These are phyloP conservation scores for Pyricularia pennisetigena DNA, from an alignment of 2,329 filamentous ascomycete genomes.

Conservation along the genomic window DNA sequence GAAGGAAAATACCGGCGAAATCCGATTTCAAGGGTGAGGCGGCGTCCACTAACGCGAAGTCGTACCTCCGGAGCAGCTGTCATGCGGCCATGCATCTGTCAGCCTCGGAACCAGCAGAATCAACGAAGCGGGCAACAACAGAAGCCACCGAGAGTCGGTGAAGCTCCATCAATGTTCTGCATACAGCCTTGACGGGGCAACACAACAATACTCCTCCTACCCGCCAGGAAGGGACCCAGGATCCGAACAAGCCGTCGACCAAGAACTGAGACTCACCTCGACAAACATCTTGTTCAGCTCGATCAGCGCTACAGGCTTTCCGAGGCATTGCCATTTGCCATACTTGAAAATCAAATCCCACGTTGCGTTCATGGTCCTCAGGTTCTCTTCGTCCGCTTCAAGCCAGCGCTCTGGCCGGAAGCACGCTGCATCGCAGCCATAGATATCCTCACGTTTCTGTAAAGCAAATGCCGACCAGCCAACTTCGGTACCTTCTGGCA, in stretches of 20 bases:
- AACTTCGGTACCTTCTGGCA: constrained; percentile 36
- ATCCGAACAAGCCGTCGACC: neutral
- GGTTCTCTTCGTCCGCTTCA: constrained; percentile 15
- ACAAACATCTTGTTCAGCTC: constrained; percentile 27
- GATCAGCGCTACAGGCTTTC: constrained; percentile 30
- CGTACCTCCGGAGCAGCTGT: constrained; percentile 14
- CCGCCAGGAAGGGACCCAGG: neutral
- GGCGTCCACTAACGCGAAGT: constrained; percentile 15
- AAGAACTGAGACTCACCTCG: constrained; percentile 13
- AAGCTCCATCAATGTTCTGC: neutral
- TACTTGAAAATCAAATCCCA: constrained; percentile 28
- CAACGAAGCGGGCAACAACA: neutral
- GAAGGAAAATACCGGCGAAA: constrained; percentile 18
- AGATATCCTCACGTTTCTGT: constrained; percentile 23
- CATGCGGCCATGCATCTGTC: neutral
- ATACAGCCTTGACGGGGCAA: neutral
- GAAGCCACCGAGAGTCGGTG: neutral
- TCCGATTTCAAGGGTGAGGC: constrained; percentile 14
- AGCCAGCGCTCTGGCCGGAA: constrained; percentile 38
- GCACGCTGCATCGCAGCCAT: constrained; percentile 25
- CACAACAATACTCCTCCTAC: neutral
- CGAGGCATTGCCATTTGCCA: constrained; percentile 28
- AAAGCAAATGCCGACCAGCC: constrained; percentile 30
- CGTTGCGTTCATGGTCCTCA: constrained; percentile 14
- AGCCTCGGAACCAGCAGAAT: neutral